These are phyloP conservation scores for Acanthamoeba quina DNA, from an alignment of 208 protist species.

Conservation along the genomic window DNA sequence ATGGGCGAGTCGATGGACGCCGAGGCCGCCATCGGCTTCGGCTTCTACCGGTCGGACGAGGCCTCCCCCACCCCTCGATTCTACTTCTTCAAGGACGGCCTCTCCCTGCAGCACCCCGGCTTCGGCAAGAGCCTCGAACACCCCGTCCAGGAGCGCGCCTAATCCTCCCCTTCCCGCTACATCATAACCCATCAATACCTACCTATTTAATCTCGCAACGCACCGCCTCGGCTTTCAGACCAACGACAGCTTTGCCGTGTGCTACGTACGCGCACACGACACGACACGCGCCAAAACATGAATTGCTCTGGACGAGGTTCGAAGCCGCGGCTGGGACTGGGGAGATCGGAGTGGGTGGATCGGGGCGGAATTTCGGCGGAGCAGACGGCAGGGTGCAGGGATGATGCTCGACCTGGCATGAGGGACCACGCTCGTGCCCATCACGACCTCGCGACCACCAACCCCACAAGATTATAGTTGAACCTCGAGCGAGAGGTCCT, in stretches of 20 bases:
- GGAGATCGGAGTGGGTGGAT: neutral
- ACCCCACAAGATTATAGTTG: too few species aligned
- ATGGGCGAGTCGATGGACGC: slow-evolving; percentile 73
- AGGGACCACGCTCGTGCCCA: too few species aligned
- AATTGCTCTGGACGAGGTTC: neutral
- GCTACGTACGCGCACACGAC: too few species aligned
- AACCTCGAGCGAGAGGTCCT: too few species aligned
- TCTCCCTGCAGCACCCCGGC: slow-evolving; percentile 52
- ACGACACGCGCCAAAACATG: too few species aligned
- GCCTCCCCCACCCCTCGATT: slow-evolving; percentile 13
- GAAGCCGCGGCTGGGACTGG: neutral
- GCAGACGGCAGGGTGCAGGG: neutral
- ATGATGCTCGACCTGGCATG: neutral
- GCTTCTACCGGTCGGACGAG: slow-evolving; percentile 70
- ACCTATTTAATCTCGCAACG: too few species aligned
- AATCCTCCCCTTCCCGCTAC: neutral
- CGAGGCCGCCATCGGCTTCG: slow-evolving; percentile 71
- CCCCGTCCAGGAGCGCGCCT: slow-evolving; percentile 15
- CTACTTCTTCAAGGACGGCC: slow-evolving; percentile 76
- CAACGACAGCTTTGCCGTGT: too few species aligned
- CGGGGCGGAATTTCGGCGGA: neutral
- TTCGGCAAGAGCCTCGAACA: slow-evolving; percentile 76
- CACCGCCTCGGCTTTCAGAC: too few species aligned
- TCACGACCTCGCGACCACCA: too few species aligned
- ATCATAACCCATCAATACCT: too few species aligned